phyloP scores from a whole-genome alignment of 2,329 filamentous ascomycete species.

The Sarocladium kiliense region DNA sequence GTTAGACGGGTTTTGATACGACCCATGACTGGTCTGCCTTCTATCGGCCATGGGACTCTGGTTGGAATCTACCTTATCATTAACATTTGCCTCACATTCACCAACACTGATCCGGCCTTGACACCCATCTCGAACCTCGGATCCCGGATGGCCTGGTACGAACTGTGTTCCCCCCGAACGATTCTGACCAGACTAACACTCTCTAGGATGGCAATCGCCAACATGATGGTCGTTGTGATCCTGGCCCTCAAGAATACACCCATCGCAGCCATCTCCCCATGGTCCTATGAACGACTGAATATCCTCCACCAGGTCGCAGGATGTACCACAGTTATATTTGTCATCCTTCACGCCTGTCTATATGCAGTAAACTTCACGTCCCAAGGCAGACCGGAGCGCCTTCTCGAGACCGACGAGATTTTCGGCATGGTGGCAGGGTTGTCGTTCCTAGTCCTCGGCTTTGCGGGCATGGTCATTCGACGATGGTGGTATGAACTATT shows the following conservation, averaged over 20 bases:
- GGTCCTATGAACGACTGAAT: conserved; percentile 56
- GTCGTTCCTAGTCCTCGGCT: conserved; percentile 37
- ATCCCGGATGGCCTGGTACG: conserved; percentile 33
- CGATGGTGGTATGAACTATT: conserved; percentile 51
- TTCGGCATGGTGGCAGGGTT: conserved; percentile 43
- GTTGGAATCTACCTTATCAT: conserved; percentile 25
- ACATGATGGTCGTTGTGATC: conserved; percentile 47
- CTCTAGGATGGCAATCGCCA: conserved; percentile 34
- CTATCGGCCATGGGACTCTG: conserved; percentile 26
- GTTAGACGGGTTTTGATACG: background rate
- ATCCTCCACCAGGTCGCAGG: conserved; percentile 50
- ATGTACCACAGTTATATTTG: conserved; percentile 39
- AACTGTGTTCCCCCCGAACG: background rate
- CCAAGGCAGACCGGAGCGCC: conserved; percentile 19
- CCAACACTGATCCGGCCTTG: conserved; percentile 27
- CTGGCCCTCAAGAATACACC: conserved; percentile 56
- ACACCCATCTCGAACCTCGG: conserved; percentile 27
- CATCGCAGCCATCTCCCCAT: conserved; percentile 44
- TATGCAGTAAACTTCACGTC: conserved; percentile 37
- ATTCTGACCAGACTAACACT: background rate
- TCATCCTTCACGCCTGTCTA: conserved; percentile 39
- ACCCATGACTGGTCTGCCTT: conserved; percentile 19
- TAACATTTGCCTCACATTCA: conserved; percentile 28
- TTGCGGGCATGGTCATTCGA: conserved; percentile 37
- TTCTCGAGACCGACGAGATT: conserved; percentile 34